These are phyloP conservation scores for Hortaea sp. DNA, from an alignment of 2,329 filamentous ascomycete species.

Conservation along the genomic window DNA sequence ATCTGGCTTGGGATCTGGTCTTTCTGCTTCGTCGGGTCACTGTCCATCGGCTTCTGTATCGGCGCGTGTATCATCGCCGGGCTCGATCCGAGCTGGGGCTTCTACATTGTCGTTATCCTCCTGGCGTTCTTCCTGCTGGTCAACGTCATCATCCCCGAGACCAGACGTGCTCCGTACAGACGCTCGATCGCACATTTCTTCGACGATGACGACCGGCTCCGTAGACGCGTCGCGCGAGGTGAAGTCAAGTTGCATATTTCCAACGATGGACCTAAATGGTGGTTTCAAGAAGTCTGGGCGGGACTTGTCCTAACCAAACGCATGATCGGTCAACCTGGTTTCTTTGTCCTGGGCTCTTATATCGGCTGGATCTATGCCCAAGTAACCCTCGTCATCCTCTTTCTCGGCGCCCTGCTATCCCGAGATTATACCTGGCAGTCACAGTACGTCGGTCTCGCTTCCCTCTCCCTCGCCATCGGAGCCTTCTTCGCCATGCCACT, in stretches of 20 bases:
- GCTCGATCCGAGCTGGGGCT: conserved; percentile 60
- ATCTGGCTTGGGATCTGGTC: conserved; percentile 72
- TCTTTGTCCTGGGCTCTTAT: conserved; percentile 62
- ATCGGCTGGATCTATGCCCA: conserved; percentile 70
- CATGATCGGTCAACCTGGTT: conserved; percentile 67
- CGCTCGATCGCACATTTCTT: conserved; percentile 57
- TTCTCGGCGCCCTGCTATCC: conserved; percentile 61
- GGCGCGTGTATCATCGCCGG: conserved; percentile 59
- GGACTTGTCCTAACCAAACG: conserved; percentile 55
- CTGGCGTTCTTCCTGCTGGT: conserved; percentile 56
- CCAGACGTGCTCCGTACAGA: conserved; percentile 58
- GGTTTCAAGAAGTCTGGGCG: conserved; percentile 66
- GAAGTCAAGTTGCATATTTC: conserved; percentile 69
- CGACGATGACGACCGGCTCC: conserved; percentile 38
- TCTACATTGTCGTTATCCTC: conserved; percentile 62
- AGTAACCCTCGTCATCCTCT: conserved; percentile 60
- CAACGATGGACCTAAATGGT: conserved; percentile 62
- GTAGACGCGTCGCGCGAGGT: conserved; percentile 52
- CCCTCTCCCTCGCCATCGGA: conserved; percentile 57
- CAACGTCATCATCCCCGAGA: conserved; percentile 63
- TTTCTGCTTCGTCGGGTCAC: conserved; percentile 64
- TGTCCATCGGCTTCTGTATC: conserved; percentile 61
- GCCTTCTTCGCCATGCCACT: conserved; percentile 62
- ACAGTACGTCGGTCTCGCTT: conserved; percentile 55
- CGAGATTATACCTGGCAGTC: conserved; percentile 56